Conservation (phyloP, 192 early-diverging fungal species). For the Backusella australiensis region DNA sequence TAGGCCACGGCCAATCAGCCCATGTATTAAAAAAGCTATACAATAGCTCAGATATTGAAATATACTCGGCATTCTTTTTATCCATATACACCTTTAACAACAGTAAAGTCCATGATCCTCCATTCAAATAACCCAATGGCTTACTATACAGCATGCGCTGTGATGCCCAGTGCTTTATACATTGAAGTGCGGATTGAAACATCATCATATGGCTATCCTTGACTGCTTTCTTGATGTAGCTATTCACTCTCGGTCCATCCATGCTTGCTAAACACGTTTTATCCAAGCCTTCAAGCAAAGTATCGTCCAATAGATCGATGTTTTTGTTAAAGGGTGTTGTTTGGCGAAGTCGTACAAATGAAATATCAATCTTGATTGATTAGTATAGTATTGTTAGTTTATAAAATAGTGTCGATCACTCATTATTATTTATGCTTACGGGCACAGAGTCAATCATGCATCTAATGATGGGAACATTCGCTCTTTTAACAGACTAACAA, state of each 20-base stretch:
- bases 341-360: slow-evolving; percentile 23
- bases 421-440: background rate
- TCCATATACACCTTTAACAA: slow-evolving; percentile 20
- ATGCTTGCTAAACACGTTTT: slow-evolving; percentile 17
- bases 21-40: slow-evolving; percentile 23
- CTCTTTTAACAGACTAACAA: slow-evolving; percentile 11
- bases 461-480: slow-evolving; percentile 34
- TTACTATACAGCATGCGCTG: slow-evolving; percentile 26
- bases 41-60: background rate
- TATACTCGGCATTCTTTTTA: background rate
- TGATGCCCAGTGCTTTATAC: slow-evolving; percentile 33
- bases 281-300: slow-evolving; percentile 16
- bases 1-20: slow-evolving; percentile 27
- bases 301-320: slow-evolving; percentile 28
- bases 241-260: slow-evolving; percentile 32
- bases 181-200: slow-evolving; percentile 15
- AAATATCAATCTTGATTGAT: slow-evolving; percentile 27
- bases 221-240: slow-evolving; percentile 14
- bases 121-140: slow-evolving; percentile 34
- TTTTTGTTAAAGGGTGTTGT: background rate
- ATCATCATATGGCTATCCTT: background rate
- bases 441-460: slow-evolving; percentile 19
- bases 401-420: background rate
- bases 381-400: background rate
- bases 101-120: slow-evolving; percentile 30